Base-by-base conservation (phyloP, 2,329 filamentous ascomycete genomes). In the Endoconidiophora polonica region DNA sequence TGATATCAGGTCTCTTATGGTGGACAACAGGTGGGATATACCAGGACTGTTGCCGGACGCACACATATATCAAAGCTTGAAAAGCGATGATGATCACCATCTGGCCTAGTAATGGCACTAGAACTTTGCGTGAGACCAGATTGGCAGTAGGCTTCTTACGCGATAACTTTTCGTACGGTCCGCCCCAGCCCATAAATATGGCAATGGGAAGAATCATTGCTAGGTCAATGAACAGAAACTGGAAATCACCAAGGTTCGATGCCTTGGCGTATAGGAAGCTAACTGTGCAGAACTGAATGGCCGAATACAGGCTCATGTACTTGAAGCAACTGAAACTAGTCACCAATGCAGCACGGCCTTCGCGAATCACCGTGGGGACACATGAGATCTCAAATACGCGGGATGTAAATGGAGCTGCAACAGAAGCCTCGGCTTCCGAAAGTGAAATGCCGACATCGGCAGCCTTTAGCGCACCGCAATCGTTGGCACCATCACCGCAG, bases 321-420 rank as follows among this genome's bases (percentile, higher is more conserved):
- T 96, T 98, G 74, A 98, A 98, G 68, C 91, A 98, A 68, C 86
- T 93, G 68, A 98, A 98, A 65, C 87, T 94, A 10, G 91, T 98
- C n/a, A 96, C 88, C 33, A 98, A 73, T 33, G 93, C 86, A 18
- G 90, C 90, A 55, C 93, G 80, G 18, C 91, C 91, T 69, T 98
- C 91, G 56, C 87, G 80, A 36, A 98, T 96, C 55, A 98, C 81
- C 59, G 90, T 81, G 5, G 90, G 83, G 3, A 98, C 90, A 62
- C 91, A 98, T 10, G 84, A 84, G 58, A 98, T 96, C 62, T 98
- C 91, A 61, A 98, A 98, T 16, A 95, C 73, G 36, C 88, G 79
- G 50, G 86, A 94, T 0, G 91, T 98, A 58, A 98, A 98, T 0
- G 93, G 91, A 1, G 93, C 91, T n/a, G 91, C 91, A 24, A 98